Evolutionary conservation across 2,329 filamentous ascomycete species (phyloP).

Genomic region (Colletotrichum lindemuthianum): DNA sequence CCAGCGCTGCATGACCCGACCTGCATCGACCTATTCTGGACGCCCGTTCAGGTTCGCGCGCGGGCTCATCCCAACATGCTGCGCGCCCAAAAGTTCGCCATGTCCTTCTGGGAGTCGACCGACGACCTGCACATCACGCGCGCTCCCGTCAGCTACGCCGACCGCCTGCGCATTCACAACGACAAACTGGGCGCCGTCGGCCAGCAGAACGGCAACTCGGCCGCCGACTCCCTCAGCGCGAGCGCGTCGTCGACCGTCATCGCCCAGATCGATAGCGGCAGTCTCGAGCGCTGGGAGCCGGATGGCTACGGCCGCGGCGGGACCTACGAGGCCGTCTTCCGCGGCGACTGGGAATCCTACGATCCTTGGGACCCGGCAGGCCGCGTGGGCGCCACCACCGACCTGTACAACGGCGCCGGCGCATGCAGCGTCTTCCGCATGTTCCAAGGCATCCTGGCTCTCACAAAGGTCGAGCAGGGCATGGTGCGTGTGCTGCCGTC

Average conservation of each 20-base stretch:
- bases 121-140: slow-evolving; percentile 56
- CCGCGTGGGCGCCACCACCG: slow-evolving; percentile 70
- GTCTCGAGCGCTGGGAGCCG: slow-evolving; percentile 73
- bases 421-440: slow-evolving; percentile 80
- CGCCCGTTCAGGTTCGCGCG: slow-evolving; percentile 51
- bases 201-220: slow-evolving; percentile 43
- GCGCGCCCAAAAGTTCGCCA: slow-evolving; percentile 57
- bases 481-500: slow-evolving; percentile 59
- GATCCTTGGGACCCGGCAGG: slow-evolving; percentile 79
- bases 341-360: slow-evolving; percentile 78
- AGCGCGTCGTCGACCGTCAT: slow-evolving; percentile 60
- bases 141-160: slow-evolving; percentile 68
- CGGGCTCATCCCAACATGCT: slow-evolving; percentile 52
- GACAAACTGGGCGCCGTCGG: slow-evolving; percentile 36
- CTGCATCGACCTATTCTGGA: slow-evolving; percentile 76
- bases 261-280: slow-evolving; percentile 72
- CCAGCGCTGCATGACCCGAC: slow-evolving; percentile 71
- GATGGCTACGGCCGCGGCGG: slow-evolving; percentile 66
- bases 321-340: slow-evolving; percentile 74
- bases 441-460: slow-evolving; percentile 80
- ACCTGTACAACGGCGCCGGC: slow-evolving; percentile 78
- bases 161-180: slow-evolving; percentile 65
- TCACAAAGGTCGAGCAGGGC: slow-evolving; percentile 63
- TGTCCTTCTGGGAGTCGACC: slow-evolving; percentile 61
- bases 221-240: slow-evolving; percentile 56